Percentiles rank a stretch among this genome's conserved stretches.
Evolutionary conservation across 768 basidiomycete genomes (phyloP).

Genomic region (Pholiota microspora): DNA sequence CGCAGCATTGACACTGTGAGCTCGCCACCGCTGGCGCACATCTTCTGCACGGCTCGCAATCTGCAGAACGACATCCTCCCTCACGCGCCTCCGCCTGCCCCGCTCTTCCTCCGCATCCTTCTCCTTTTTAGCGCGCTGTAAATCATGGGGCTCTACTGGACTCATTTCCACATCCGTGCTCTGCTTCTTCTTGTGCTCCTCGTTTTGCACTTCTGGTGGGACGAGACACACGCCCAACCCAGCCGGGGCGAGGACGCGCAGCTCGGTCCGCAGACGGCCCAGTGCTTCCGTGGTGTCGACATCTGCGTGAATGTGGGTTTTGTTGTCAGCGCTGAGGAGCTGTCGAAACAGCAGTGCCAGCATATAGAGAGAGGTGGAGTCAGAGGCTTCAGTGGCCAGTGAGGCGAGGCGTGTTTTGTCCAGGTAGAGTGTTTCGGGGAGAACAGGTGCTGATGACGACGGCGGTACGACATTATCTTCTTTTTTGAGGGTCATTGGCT

Average conservation of each 20-base stretch:
- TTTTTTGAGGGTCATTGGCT: too few species aligned
- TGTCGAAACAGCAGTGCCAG: conserved; percentile 80
- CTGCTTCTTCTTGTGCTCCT: background rate
- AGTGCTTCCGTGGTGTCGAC: conserved; percentile 31
- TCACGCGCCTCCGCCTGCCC: conserved; percentile 53
- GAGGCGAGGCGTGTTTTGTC: conserved; percentile 71
- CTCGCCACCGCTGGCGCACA: conserved; percentile 15
- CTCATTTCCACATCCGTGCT: background rate
- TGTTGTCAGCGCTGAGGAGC: conserved; percentile 52
- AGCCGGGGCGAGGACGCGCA: conserved; percentile 51
- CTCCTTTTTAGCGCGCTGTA: background rate
- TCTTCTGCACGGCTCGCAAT: conserved; percentile 68
- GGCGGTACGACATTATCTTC: conserved; percentile 20
- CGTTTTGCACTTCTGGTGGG: background rate
- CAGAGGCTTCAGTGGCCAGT: conserved; percentile 53
- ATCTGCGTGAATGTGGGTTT: conserved; percentile 29
- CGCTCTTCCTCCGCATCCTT: conserved; percentile 31
- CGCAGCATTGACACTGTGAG: conserved; percentile 11
- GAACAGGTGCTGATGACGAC: conserved; percentile 12
- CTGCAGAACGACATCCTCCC: conserved; percentile 72
- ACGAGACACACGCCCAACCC: background rate
- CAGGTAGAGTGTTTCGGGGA: conserved; percentile 78
- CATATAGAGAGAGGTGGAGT: conserved; percentile 75
- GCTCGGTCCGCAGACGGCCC: conserved; percentile 69
- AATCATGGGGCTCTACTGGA: background rate